Evolutionary conservation across 257 asterid species (phyloP), one percentile per base, ranked within the genome.

Genomic region (Salvia hispanica): DNA sequence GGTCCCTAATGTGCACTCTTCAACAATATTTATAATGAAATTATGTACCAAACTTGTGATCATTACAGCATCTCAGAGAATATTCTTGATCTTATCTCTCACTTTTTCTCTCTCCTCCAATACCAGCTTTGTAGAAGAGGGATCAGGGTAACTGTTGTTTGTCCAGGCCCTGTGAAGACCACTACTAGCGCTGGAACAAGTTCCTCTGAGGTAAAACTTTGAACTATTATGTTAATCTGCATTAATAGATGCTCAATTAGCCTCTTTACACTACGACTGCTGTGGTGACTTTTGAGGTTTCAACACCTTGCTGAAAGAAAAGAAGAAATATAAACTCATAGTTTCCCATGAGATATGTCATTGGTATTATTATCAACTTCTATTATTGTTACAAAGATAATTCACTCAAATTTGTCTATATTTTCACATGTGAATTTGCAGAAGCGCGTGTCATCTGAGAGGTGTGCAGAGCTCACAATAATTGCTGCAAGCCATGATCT

Each of bases 401-500:
- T 47, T 14, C 62, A 21, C 62, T 65, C 15, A 66, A 60, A 46
- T 59, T 46, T 36, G 57, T 36, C 56, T 28, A 45, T 51, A 34
- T 33, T 40, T 71, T 60, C 52, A 13, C 37, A 36, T 16, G 7
- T 57, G 76, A 4, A 58, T 52, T 46, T 63, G 39, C 86, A 90
- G 99, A 87, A 79, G 64, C 97, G 97, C 18, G 96, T 90, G 62
- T 77, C 96, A 44, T 85, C 95, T 10, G 99, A 90, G 82, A 88
- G 99, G 82, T 93, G 99, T 65, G 99, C 95, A 3, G 96, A 93
- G 78, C 86, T 93, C 78, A 90, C 95, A 25, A 86, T 88, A 78
- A 79, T 90, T 53, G 99, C 99, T 74, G 96, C 95, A 45, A 90
- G 89, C 82, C 97, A 93, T 79, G 89, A 91, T 78, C 82, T 93